Conservation (phyloP, 208 protist species). For the Trypanosoma avium region DNA sequence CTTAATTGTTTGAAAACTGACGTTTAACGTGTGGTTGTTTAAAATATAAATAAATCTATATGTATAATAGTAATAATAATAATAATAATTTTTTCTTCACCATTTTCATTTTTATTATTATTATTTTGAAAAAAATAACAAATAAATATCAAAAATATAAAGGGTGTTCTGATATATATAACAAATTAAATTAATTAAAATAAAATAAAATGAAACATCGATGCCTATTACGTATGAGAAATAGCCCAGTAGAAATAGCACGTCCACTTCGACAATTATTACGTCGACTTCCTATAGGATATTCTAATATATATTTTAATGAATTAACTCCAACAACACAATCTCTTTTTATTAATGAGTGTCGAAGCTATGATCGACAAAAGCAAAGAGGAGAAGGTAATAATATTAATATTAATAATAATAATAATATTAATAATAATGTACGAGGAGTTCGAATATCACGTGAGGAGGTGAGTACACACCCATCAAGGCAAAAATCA, state of each 20-base stretch:
- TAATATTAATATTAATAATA: background rate
- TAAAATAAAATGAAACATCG: no score
- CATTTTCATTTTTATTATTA: no score
- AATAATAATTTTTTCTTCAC: no score
- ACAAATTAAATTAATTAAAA: no score
- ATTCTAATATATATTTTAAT: slow-evolving; percentile 19
- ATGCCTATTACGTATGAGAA: no score
- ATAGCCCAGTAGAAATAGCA: background rate
- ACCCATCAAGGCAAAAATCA: background rate
- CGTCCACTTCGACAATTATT: slow-evolving; percentile 17
- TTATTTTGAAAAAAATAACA: no score
- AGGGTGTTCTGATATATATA: no score
- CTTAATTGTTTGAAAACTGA: no score
- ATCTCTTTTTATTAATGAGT: slow-evolving; percentile 8
- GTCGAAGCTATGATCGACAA: background rate
- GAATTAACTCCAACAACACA: slow-evolving; percentile 22
- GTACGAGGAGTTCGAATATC: slow-evolving; percentile 4
- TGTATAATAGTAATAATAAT: no score
- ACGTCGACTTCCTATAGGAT: slow-evolving; percentile 19
- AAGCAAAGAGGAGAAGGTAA: background rate
- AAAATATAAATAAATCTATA: no score
- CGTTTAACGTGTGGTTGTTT: no score
- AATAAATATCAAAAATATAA: no score
- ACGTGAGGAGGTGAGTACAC: background rate
- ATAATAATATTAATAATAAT: background rate